Base-by-base conservation (phyloP, 345 rosid species). In the Lepidium aucheri region DNA sequence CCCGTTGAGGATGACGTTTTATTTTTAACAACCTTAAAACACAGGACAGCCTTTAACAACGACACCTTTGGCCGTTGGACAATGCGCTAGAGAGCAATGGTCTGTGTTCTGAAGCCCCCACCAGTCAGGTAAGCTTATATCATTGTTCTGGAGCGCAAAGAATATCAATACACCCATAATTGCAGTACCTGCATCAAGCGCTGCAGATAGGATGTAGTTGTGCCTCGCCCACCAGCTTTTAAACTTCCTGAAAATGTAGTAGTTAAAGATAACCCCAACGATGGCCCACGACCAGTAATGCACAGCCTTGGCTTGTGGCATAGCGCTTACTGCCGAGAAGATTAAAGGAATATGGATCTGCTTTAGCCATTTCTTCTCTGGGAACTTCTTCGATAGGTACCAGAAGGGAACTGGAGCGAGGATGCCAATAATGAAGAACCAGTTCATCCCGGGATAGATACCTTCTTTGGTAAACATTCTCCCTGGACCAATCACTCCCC, bases 381-480 rank as follows among this genome's bases (percentile, higher is more conserved):
- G 93, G 75, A 49, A 92, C 56, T 77, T 82, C 67, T 61, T 80
- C 0, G 86, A 62, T 11, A 89, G 77, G 40, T 52, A 59, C 93
- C 96, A 89, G 9, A 77, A 63, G 2, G 91, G 93, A 65, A 89
- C 36, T 0, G 96, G 96, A 8, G 95, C 90, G 4, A 89, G 72
- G 13, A 75, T n/a, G 16, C 95, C 98, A n/a, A 86, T 58, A 15
- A 92, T 78, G 83, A 92, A 92, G 85, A 87, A 85, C 90, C 89
- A 92, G 73, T 86, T 87, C 81, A 84, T 34, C 51, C 74, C 68
- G 0, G 82, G 80, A 60, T 89, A 89, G 70, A 85, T 65, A 9
- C 96, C 95, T 0, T 50, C 11, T 6, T 63, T 79, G 18, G 89
- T 76, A 67, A 92, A 89, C 92, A 92, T 85, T 53, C 89, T 76